Conservation (phyloP, 208 protist species). For the Crithidia fasciculata region DNA sequence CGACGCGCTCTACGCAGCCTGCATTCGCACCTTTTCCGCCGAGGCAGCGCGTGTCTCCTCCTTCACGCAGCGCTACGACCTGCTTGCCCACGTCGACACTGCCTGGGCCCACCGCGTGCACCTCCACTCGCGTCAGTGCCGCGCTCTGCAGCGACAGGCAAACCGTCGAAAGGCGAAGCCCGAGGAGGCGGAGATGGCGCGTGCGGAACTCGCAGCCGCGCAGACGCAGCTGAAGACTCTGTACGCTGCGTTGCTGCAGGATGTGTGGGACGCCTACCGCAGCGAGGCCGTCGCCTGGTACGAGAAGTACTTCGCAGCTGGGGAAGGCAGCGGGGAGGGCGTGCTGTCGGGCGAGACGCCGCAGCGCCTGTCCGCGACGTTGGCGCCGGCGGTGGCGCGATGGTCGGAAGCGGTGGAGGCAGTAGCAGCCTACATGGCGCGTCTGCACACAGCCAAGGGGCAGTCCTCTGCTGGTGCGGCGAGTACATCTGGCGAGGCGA, state of each 20-base stretch:
- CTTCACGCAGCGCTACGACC: slow-evolving; percentile 71
- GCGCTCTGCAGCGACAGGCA: slow-evolving; percentile 19
- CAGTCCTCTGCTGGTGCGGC: background rate
- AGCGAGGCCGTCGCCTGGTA: slow-evolving; percentile 79
- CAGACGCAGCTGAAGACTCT: slow-evolving; percentile 38
- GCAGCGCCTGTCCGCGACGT: slow-evolving; percentile 42
- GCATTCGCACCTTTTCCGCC: slow-evolving; percentile 54
- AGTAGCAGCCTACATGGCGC: slow-evolving; percentile 50
- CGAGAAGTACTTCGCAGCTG: slow-evolving; percentile 26
- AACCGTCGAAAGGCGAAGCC: slow-evolving; percentile 4
- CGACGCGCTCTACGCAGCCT: slow-evolving; percentile 60
- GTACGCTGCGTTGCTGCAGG: slow-evolving; percentile 60
- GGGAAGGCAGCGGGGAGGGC: slow-evolving; percentile 33
- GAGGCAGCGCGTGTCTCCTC: slow-evolving; percentile 50
- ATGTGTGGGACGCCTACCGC: slow-evolving; percentile 76
- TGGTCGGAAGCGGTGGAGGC: slow-evolving; percentile 76
- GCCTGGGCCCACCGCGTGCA: slow-evolving; percentile 73
- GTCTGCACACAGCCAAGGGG: slow-evolving; percentile 1
- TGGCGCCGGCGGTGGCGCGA: slow-evolving; percentile 65
- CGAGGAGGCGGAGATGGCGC: slow-evolving; percentile 22
- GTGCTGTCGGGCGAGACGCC: slow-evolving; percentile 35
- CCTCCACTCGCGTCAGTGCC: slow-evolving; percentile 44
- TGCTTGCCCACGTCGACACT: slow-evolving; percentile 70
- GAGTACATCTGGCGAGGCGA: background rate
- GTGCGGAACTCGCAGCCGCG: slow-evolving; percentile 23